Conservation (phyloP, 768 basidiomycete genomes). For the Phaeolepiota aurea region DNA sequence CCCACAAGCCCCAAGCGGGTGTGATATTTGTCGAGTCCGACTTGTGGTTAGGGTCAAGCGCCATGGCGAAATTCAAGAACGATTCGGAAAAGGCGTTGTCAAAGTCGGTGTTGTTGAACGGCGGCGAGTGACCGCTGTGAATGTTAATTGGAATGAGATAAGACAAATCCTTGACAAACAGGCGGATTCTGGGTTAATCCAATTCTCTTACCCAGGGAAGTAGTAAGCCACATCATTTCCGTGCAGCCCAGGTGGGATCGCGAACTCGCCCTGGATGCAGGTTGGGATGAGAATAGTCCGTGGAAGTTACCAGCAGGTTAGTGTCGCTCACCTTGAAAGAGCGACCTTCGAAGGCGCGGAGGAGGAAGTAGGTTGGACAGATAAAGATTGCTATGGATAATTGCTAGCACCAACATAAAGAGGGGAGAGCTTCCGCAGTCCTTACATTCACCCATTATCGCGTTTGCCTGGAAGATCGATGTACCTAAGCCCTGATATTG, state of each 20-base stretch:
- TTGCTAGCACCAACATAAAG: neutral
- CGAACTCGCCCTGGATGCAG: constrained; percentile 27
- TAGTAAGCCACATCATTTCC: constrained; percentile 30
- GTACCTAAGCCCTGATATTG: constrained; percentile 23
- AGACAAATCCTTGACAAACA: neutral
- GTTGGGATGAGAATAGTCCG: neutral
- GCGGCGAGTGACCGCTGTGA: neutral
- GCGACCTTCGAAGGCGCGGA: constrained; percentile 19
- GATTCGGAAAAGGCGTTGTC: constrained; percentile 25
- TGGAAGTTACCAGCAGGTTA: neutral
- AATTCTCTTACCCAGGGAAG: constrained; percentile 32
- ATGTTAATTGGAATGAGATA: constrained; percentile 1
- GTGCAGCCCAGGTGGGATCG: constrained; percentile 33
- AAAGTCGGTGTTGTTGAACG: constrained; percentile 26
- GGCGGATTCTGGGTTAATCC: neutral
- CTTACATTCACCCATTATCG: constrained; percentile 32
- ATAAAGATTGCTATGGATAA: constrained; percentile 29
- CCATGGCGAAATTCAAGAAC: constrained; percentile 28
- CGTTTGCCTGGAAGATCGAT: constrained; percentile 22
- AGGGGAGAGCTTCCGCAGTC: neutral
- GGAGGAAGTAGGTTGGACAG: constrained; percentile 33
- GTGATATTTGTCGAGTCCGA: constrained; percentile 22
- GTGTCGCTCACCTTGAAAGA: constrained; percentile 24
- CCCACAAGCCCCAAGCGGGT: constrained; percentile 25
- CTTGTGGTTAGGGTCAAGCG: constrained; percentile 22